Evolutionary conservation across 805 yeast genomes (phyloP).

Genomic region (Starmera caribaea): DNA sequence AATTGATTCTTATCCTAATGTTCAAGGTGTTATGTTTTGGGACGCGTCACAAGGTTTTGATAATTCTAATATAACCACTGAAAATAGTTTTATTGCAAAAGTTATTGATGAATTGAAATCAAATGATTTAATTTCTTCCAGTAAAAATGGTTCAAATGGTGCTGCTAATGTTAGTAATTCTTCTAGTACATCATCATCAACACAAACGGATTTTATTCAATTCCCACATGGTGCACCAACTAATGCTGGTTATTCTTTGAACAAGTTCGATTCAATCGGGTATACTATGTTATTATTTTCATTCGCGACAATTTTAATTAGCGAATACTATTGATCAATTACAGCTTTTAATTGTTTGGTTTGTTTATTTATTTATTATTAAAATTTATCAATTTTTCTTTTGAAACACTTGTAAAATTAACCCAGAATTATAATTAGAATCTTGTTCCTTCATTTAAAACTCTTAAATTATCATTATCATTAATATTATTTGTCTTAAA

Average conservation of each 20-base stretch:
- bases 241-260: no score
- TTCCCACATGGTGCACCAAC: not conserved
- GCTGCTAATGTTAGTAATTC: not conserved
- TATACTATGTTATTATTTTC: no score
- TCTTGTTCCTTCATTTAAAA: no score
- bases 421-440: no score
- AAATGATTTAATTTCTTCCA: not conserved
- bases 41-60: conserved; percentile 71
- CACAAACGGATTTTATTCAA: not conserved
- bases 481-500: not conserved
- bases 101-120: conserved; percentile 2
- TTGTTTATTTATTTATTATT: no score
- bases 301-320: no score
- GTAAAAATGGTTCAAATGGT: not conserved
- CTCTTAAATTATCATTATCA: not conserved
- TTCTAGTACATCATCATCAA: not conserved
- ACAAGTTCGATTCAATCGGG: no score
- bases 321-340: no score
- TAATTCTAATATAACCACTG: conserved; percentile 26
- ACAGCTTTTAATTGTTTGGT: no score
- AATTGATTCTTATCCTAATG: conserved; percentile 14
- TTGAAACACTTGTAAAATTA: no score
- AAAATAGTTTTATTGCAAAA: conserved; percentile 13
- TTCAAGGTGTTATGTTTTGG: conserved; percentile 91
- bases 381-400: no score